phyloP scores from a whole-genome alignment of 768 basidiomycete species.

The Albatrellus ellisii region DNA sequence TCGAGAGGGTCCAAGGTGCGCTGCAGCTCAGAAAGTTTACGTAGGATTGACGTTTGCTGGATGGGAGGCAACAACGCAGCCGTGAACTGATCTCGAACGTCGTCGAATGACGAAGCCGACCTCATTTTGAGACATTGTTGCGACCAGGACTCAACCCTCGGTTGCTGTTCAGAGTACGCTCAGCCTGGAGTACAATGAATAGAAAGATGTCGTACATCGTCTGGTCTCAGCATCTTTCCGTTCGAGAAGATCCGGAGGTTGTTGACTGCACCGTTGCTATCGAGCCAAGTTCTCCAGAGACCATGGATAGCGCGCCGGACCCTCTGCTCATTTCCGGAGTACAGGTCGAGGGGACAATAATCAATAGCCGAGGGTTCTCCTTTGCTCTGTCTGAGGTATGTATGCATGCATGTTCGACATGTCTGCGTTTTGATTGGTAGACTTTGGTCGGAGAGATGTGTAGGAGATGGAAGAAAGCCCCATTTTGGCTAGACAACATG shows the following conservation, averaged over 20 bases:
- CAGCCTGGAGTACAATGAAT: neutral
- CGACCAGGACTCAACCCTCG: constrained; percentile 5
- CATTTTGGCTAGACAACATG: constrained; percentile 71
- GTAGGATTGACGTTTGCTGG: neutral
- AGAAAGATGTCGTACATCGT: constrained; percentile 33
- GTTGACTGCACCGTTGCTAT: constrained; percentile 53
- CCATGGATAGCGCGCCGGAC: constrained; percentile 47
- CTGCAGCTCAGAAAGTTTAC: constrained; percentile 6
- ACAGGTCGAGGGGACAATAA: constrained; percentile 90
- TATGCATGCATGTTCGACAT: constrained; percentile 90
- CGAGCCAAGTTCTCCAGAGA: constrained; percentile 65
- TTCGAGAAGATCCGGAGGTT: constrained; percentile 71
- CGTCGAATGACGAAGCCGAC: too few species aligned
- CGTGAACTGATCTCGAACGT: neutral
- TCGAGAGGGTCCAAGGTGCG: constrained; percentile 8
- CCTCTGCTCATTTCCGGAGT: constrained; percentile 53
- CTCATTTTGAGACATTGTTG: too few species aligned
- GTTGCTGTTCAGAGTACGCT: constrained; percentile 5
- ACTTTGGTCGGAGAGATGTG: constrained; percentile 47
- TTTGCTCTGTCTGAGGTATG: constrained; percentile 32
- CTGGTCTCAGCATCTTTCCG: constrained; percentile 46
- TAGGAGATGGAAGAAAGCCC: constrained; percentile 71
- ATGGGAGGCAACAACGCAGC: neutral
- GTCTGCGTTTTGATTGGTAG: constrained; percentile 48
- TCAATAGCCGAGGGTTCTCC: constrained; percentile 26